Conservation (phyloP, 2,329 filamentous ascomycete species). For the Ophiostoma montium region DNA sequence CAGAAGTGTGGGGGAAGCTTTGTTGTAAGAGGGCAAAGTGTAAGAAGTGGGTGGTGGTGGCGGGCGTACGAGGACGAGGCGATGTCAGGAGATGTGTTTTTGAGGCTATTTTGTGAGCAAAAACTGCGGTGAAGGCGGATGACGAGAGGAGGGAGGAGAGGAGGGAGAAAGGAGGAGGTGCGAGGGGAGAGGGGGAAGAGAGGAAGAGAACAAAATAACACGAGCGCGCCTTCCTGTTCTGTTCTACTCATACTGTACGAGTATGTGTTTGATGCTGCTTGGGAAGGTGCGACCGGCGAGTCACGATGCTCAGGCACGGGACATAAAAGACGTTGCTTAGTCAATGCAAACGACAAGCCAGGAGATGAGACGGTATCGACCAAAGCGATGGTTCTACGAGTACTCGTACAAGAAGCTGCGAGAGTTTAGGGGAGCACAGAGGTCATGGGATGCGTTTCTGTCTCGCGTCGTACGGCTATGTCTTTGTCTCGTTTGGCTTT, state of each 20-base stretch:
- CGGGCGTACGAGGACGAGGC: neutral
- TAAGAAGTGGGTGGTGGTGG: too few species aligned
- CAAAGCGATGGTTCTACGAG: too few species aligned
- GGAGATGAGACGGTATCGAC: too few species aligned
- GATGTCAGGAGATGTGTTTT: neutral
- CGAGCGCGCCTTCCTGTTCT: neutral
- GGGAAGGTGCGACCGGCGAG: neutral
- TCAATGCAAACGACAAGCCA: too few species aligned
- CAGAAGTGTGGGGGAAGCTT: too few species aligned
- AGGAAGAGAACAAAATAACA: neutral
- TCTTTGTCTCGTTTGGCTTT: too few species aligned
- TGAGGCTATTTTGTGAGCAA: slow-evolving; percentile 6
- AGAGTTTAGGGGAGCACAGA: neutral
- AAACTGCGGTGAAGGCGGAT: neutral
- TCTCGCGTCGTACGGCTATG: neutral
- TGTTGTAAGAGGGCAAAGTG: too few species aligned
- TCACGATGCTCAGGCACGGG: too few species aligned
- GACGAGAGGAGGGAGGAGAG: neutral
- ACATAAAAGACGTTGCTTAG: too few species aligned
- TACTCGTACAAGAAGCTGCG: too few species aligned
- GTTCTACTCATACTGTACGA: neutral
- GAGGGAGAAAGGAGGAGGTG: neutral
- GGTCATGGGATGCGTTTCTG: neutral
- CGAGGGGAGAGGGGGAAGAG: neutral
- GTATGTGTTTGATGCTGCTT: neutral